These are phyloP conservation scores for Nepenthes gracilis DNA, from an alignment of 148 eudicot species.

Conservation along the genomic window DNA sequence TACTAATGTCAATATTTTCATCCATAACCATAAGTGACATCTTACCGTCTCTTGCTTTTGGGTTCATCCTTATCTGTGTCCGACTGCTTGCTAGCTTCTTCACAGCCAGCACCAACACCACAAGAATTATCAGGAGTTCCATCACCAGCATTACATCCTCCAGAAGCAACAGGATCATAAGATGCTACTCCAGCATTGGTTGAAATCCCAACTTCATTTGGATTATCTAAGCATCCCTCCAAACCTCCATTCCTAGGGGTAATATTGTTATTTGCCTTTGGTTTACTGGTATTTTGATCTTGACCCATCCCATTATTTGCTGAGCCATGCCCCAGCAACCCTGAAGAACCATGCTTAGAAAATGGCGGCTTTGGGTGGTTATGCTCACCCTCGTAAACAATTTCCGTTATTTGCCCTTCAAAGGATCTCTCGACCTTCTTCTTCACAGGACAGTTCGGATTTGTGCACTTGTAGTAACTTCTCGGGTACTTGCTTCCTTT, in stretches of 20 bases:
- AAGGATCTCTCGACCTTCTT: conserved; percentile 76
- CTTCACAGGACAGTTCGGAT: conserved; percentile 68
- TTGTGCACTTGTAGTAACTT: conserved; percentile 86
- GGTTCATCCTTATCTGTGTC: conserved; percentile 32
- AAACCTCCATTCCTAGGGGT: conserved; percentile 19
- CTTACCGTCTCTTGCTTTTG: conserved; percentile 64
- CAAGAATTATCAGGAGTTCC: conserved; percentile 17
- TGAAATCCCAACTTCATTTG: conserved; percentile 15
- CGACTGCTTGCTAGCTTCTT: conserved; percentile 20
- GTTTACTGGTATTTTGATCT: conserved; percentile 15
- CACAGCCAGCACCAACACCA: conserved; percentile 28
- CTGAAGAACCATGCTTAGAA: conserved; percentile 25
- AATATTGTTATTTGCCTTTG: conserved; percentile 8
- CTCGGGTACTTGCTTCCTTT: conserved; percentile 90
- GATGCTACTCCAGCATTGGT: conserved; percentile 9
- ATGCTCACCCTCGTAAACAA: conserved; percentile 89
- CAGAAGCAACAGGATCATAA: conserved; percentile 15
- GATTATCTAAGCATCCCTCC: conserved; percentile 16
- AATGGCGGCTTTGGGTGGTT: conserved; percentile 65
- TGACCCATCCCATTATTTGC: conserved; percentile 18
- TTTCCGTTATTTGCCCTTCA: conserved; percentile 73
- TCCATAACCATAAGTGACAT: no score
- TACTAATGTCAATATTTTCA: no score
- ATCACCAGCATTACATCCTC: conserved; percentile 9
- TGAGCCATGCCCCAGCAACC: conserved; percentile 21